phyloP scores from a whole-genome alignment of 2,329 filamentous ascomycete genomes.

The Fusarium sp. region DNA sequence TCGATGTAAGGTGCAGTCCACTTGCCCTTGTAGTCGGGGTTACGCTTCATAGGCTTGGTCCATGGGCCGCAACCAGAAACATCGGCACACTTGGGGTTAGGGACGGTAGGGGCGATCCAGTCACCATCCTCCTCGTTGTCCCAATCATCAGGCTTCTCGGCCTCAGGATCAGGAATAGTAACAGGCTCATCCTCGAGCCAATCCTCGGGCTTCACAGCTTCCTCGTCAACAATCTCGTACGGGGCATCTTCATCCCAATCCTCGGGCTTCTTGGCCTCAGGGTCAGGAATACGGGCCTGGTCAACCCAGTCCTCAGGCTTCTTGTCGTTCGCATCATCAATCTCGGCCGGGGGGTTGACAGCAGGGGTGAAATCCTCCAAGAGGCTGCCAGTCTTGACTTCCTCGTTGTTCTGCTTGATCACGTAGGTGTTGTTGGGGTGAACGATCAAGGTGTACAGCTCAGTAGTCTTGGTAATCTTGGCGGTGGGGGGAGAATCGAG shows the following conservation, averaged over 20 bases:
- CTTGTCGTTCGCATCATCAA: constrained; percentile 91
- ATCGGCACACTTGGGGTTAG: constrained; percentile 96
- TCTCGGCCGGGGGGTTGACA: constrained; percentile 96
- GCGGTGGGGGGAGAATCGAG: constrained; percentile 85
- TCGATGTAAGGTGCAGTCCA: constrained; percentile 94
- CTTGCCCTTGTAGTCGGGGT: constrained; percentile 99
- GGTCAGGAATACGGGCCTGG: constrained; percentile 88
- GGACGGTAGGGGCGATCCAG: constrained; percentile 89
- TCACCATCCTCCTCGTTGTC: constrained; percentile 99
- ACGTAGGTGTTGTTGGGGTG: constrained; percentile 96
- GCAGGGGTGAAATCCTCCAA: constrained; percentile 92
- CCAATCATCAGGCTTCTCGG: constrained; percentile 98
- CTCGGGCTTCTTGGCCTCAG: constrained; percentile 94
- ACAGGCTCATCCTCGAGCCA: constrained; percentile 93
- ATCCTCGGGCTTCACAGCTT: constrained; percentile 90
- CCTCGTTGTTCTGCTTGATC: constrained; percentile 91
- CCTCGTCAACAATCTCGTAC: constrained; percentile 94
- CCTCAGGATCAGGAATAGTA: constrained; percentile 90
- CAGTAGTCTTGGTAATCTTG: constrained; percentile 89
- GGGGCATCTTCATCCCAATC: constrained; percentile 99
- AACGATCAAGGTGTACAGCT: constrained; percentile 97
- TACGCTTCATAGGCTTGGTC: constrained; percentile 91
- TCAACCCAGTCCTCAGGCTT: constrained; percentile 99
- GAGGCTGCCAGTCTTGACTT: constrained; percentile 88
- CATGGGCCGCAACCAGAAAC: constrained; percentile 94